Percentiles rank a stretch among this genome's conserved stretches.
phyloP scores from a whole-genome alignment of 1,284 basidiomycete species.

The Rhodotorula sp. region DNA sequence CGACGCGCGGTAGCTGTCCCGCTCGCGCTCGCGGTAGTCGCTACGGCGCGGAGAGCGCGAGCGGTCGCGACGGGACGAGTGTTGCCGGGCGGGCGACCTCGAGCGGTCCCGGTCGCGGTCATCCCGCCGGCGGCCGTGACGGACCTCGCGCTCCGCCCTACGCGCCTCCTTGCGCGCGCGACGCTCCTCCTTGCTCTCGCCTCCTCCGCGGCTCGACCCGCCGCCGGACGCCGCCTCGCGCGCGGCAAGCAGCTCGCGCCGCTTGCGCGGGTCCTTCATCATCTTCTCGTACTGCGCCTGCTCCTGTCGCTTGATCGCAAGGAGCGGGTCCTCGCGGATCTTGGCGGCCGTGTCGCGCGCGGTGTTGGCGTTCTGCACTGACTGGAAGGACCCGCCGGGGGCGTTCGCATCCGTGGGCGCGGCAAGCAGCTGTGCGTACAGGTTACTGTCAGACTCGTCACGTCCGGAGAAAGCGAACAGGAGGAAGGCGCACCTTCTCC shows the following conservation, averaged over 20 bases:
- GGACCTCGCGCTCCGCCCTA: constrained; percentile 58
- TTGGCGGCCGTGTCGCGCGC: constrained; percentile 85
- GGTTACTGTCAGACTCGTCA: neutral
- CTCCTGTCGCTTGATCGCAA: constrained; percentile 97
- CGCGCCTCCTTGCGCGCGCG: constrained; percentile 60
- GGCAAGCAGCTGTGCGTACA: constrained; percentile 25
- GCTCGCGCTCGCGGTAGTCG: neutral
- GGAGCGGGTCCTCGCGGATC: constrained; percentile 90
- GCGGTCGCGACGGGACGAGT: neutral
- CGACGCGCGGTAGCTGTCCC: no score
- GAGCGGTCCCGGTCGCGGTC: constrained; percentile 10
- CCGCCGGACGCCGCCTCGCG: constrained; percentile 56
- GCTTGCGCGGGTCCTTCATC: constrained; percentile 84
- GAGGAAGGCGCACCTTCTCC: constrained; percentile 60
- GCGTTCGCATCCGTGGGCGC: constrained; percentile 2
- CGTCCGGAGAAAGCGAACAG: no score
- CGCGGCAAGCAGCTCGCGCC: constrained; percentile 72
- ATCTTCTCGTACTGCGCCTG: constrained; percentile 88
- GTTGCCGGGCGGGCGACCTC: constrained; percentile 10
- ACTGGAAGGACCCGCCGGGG: constrained; percentile 63
- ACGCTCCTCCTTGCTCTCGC: constrained; percentile 60
- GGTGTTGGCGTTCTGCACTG: constrained; percentile 90
- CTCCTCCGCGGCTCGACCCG: constrained; percentile 61
- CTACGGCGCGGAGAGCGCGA: constrained; percentile 12
- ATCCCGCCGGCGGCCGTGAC: constrained; percentile 41